A percentile compares a stretch with the other conserved stretches of the same genome.
phyloP scores from a whole-genome alignment of 176 grass and related monocot genomes.

The Zoysia pacifica region DNA sequence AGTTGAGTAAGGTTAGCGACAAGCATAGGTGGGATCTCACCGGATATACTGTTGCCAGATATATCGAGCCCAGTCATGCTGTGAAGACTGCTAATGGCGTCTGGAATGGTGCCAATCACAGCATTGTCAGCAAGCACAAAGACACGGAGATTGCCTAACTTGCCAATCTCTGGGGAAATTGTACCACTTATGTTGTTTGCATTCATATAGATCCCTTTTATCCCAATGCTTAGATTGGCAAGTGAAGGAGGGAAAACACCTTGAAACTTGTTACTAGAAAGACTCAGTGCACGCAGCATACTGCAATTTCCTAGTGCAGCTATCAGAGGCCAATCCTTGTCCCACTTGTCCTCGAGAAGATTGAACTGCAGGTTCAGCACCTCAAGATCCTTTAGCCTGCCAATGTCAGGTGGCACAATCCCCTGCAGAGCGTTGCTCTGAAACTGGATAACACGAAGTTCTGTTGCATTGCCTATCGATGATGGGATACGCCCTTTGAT shows the following conservation, averaged over 20 bases:
- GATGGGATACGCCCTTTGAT: conserved; percentile 9
- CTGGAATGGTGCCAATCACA: conserved; percentile 21
- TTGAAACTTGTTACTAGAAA: conserved; percentile 29
- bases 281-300: background rate
- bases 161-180: conserved; percentile 11
- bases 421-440: conserved; percentile 5
- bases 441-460: conserved; percentile 4
- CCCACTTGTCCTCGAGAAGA: conserved; percentile 24
- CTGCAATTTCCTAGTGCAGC: conserved; percentile 27
- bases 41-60: conserved; percentile 8
- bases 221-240: conserved; percentile 6
- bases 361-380: conserved; percentile 10
- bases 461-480: conserved; percentile 23
- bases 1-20: conserved; percentile 12
- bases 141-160: conserved; percentile 1
- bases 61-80: conserved; percentile 19
- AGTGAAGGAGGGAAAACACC: conserved; percentile 13
- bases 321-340: conserved; percentile 33
- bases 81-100: conserved; percentile 6
- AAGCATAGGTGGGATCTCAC: conserved; percentile 27
- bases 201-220: background rate
- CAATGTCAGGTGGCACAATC: background rate
- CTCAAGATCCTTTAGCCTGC: conserved; percentile 28
- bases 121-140: conserved; percentile 18
- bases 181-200: conserved; percentile 13